Base-by-base conservation (phyloP, 2,329 filamentous ascomycete species). In the Lachnellula occidentalis region DNA sequence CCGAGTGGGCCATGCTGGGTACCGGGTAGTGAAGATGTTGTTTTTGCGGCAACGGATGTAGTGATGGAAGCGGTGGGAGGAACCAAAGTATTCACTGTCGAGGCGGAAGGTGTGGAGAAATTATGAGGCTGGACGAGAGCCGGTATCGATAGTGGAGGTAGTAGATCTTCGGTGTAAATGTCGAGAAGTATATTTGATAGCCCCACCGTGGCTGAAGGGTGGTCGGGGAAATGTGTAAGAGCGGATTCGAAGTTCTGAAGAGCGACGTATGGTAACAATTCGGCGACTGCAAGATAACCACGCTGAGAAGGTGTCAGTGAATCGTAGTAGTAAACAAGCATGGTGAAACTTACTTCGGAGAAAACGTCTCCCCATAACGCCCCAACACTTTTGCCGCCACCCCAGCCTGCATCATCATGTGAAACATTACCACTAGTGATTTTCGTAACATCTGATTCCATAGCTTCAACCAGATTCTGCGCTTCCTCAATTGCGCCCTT, bases 161-260 rank as follows among this genome's bases (percentile, higher is more conserved):
- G 78, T 19, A 89, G 73, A 47, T 82, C 78, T 69, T 89, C 79
- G 62, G 76, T 83, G 72, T 92, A 95, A 19, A 95, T 84, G 66
- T 96, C 91, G 48, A 97, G 79, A 6, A 99, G 78, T 37, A 97
- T 85, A 63, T 88, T 88, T 17, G 90, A 90, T 21, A 99, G 74
- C 1, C 88, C 89, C 36, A 96, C 83, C 22, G 88, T 95, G 34
- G 89, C 90, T 14, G 78, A 77, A 0, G 88, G 79, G 63, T 99
- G 92, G 66, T 97, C 84, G 1, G 87, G 84, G 58, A 82, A 88
- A 67, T 91, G 85, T 22, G 85, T 83, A 17, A 99, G 75, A 14
- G 92, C 90, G 54, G 86, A 81, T 70, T 99, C 94, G 65, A 92
- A 96, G 60, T 88, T 78, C 22, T 81, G 76, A 14, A 90, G 83